Evolutionary conservation across 1,284 basidiomycete species (phyloP).

Genomic region (Acaromyces ingoldii): DNA sequence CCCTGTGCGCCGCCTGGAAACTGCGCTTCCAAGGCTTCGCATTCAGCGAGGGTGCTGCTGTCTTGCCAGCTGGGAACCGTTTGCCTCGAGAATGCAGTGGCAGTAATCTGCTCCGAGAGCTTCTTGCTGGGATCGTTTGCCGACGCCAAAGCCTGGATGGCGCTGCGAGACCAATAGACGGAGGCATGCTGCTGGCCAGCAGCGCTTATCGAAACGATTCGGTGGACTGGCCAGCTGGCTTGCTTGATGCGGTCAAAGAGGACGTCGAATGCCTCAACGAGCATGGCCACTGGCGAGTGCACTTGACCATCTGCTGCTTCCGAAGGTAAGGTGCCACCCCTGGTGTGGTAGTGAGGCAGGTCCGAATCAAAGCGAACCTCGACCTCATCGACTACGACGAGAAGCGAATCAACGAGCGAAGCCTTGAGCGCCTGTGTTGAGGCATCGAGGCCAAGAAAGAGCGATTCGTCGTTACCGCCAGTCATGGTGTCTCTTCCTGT

Average conservation of each 20-base stretch:
- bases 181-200: constrained; percentile 89
- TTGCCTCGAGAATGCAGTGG: constrained; percentile 65
- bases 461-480: no score
- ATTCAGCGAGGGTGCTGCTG: constrained; percentile 74
- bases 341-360: constrained; percentile 67
- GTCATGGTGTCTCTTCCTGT: no score
- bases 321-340: constrained; percentile 52
- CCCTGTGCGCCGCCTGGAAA: constrained; percentile 60
- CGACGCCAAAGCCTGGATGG: constrained; percentile 58
- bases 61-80: constrained; percentile 87
- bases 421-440: constrained; percentile 81
- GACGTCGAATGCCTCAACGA: constrained; percentile 76
- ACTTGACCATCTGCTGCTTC: constrained; percentile 3
- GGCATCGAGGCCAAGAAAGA: constrained; percentile 80
- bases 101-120: constrained; percentile 57
- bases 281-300: constrained; percentile 67
- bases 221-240: constrained; percentile 60
- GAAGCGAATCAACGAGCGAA: constrained; percentile 61
- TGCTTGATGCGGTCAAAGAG: constrained; percentile 66
- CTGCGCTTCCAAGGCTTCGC: constrained; percentile 61
- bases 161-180: constrained; percentile 71
- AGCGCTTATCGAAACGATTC: constrained; percentile 66
- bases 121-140: constrained; percentile 59
- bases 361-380: constrained; percentile 76
- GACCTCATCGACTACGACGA: constrained; percentile 65